These are phyloP conservation scores for Rhodomyrtus tomentosa DNA, from an alignment of 345 rosid species.

Conservation along the genomic window DNA sequence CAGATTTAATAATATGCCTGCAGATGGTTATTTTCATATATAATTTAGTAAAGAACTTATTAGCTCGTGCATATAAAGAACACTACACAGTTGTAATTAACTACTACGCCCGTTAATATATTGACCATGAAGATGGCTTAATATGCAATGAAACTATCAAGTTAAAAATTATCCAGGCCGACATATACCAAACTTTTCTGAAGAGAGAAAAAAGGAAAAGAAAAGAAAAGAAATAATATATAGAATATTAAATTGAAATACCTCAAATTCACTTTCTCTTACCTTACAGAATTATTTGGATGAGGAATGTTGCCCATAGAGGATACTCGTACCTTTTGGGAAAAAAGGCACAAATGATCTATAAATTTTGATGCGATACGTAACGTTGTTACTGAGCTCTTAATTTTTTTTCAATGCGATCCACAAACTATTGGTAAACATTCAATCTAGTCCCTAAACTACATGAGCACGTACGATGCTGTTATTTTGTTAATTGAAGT, in stretches of 20 bases:
- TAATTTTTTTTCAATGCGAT: background rate
- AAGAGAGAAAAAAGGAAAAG: background rate
- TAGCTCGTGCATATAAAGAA: too few relatives aligned
- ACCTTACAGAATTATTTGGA: background rate
- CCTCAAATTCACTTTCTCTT: background rate
- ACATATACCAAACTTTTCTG: background rate
- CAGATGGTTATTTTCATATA: too few relatives aligned
- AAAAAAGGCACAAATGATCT: background rate
- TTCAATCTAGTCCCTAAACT: background rate
- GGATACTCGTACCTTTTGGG: background rate
- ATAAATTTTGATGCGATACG: background rate
- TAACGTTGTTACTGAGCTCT: rapidly evolving
- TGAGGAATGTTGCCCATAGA: background rate
- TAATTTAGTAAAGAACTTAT: too few relatives aligned
- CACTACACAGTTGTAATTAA: too few relatives aligned
- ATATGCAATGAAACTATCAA: background rate
- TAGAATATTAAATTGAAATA: background rate
- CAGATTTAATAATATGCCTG: background rate
- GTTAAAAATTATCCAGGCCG: background rate
- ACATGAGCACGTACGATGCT: background rate
- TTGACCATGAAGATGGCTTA: background rate
- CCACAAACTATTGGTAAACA: background rate
- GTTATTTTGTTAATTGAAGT: background rate
- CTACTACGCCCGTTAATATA: background rate
- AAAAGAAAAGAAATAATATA: background rate